These are phyloP conservation scores for Delitschia confertaspora DNA, from an alignment of 495 filamentous ascomycete species.

Conservation along the genomic window DNA sequence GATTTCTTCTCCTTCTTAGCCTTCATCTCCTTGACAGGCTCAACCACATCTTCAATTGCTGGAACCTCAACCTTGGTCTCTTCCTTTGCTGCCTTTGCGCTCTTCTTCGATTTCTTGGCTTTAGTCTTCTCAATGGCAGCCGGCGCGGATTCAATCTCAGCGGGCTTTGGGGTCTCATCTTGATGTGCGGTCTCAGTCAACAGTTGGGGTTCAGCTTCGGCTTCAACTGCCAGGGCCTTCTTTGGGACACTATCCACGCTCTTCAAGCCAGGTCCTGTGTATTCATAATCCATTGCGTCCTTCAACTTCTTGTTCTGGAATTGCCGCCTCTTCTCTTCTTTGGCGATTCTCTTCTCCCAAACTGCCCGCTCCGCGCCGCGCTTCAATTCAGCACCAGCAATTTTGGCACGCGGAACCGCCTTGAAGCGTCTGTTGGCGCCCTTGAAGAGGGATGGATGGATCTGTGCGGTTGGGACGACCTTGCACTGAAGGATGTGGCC, in stretches of 20 bases:
- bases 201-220: slow-evolving; percentile 12
- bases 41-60: slow-evolving; percentile 5
- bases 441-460: slow-evolving; percentile 75
- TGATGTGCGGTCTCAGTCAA: slow-evolving; percentile 11
- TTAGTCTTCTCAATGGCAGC: slow-evolving; percentile 10
- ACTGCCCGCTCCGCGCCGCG: slow-evolving; percentile 57
- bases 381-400: slow-evolving; percentile 65
- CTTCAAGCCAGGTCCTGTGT: slow-evolving; percentile 65
- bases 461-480: slow-evolving; percentile 60
- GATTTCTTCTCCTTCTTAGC: slow-evolving; percentile 16
- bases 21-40: slow-evolving; percentile 24
- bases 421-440: slow-evolving; percentile 86
- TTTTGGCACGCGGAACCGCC: slow-evolving; percentile 70
- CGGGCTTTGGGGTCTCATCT: neutral
- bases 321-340: slow-evolving; percentile 58
- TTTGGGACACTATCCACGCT: slow-evolving; percentile 47
- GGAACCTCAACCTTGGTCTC: slow-evolving; percentile 19
- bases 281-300: slow-evolving; percentile 68
- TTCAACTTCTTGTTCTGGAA: slow-evolving; percentile 64
- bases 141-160: slow-evolving; percentile 1
- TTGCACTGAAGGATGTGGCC: slow-evolving; percentile 85
- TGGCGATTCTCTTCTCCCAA: slow-evolving; percentile 64
- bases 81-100: slow-evolving; percentile 29
- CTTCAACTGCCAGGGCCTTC: slow-evolving; percentile 31
- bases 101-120: slow-evolving; percentile 9